phyloP scores from a whole-genome alignment of 1,284 basidiomycete species.

The Ustilago esculenta region DNA sequence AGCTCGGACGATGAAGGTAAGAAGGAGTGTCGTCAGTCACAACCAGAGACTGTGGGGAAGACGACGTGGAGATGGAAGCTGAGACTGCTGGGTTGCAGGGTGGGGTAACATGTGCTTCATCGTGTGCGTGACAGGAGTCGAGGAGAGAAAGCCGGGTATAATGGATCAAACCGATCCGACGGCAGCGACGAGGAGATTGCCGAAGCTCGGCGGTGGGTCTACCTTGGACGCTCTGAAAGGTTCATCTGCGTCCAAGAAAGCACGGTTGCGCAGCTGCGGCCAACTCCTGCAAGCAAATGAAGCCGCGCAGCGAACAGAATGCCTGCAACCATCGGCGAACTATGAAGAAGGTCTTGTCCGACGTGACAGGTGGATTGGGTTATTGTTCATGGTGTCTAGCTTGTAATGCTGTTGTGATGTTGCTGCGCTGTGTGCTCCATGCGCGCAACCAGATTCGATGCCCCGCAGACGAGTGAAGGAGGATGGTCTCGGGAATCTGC shows the following conservation, averaged over 20 bases:
- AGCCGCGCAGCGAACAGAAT: no score
- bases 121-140: background rate
- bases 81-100: conserved; percentile 2
- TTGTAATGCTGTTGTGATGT: no score
- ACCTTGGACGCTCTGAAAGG: no score
- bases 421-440: no score
- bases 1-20: background rate
- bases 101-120: conserved; percentile 6
- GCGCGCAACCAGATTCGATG: no score
- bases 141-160: conserved; percentile 12
- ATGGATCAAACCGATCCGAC: background rate
- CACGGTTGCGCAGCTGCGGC: conserved; percentile 8
- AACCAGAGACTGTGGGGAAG: background rate
- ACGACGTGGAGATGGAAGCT: conserved; percentile 6
- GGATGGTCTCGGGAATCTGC: conserved; percentile 6
- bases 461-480: no score
- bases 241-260: no score
- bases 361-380: no score
- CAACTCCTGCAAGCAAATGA: background rate
- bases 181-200: conserved; percentile 3
- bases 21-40: conserved; percentile 2
- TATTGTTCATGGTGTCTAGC: no score
- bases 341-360: background rate
- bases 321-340: conserved; percentile 10
- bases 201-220: background rate